Evolutionary conservation across 2,329 filamentous ascomycete species (phyloP).

Genomic region (Delphinella strobiligena): DNA sequence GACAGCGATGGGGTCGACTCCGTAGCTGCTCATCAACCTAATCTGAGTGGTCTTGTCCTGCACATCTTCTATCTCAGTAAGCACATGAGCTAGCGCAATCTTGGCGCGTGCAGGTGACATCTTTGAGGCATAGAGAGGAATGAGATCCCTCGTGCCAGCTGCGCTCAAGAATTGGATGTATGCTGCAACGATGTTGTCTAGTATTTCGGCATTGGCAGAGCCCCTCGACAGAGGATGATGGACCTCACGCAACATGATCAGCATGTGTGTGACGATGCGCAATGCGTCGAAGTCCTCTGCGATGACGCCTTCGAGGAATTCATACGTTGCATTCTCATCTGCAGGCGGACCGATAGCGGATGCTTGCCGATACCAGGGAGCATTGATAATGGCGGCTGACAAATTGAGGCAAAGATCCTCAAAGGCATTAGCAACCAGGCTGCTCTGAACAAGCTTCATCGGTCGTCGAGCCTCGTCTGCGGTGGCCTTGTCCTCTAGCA

Average conservation of each 20-base stretch:
- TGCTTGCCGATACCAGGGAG: conserved; percentile 13
- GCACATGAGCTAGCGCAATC: conserved; percentile 60
- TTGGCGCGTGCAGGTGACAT: conserved; percentile 54
- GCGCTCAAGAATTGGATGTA: conserved; percentile 73
- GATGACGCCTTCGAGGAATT: conserved; percentile 17
- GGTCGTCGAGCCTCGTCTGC: conserved; percentile 49
- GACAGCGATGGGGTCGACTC: conserved; percentile 61
- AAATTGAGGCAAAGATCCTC: conserved; percentile 31
- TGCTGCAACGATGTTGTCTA: conserved; percentile 57
- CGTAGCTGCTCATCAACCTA: conserved; percentile 60
- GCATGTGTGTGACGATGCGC: conserved; percentile 39
- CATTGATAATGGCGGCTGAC: conserved; percentile 30
- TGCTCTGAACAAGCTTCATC: conserved; percentile 64
- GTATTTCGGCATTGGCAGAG: conserved; percentile 23
- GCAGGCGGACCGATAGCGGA: too few species aligned
- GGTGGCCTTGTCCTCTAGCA: conserved; percentile 47
- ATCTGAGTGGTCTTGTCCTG: conserved; percentile 57
- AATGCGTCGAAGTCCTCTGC: conserved; percentile 30
- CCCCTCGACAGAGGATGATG: conserved; percentile 4
- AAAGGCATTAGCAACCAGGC: conserved; percentile 53
- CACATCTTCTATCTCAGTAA: conserved; percentile 58
- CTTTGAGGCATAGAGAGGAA: conserved; percentile 80
- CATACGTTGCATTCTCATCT: not conserved
- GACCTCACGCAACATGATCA: conserved; percentile 51
- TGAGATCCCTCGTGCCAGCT: conserved; percentile 60